Evolutionary conservation across 208 protist species (phyloP).

Genomic region (Naegleria lovaniensis): DNA sequence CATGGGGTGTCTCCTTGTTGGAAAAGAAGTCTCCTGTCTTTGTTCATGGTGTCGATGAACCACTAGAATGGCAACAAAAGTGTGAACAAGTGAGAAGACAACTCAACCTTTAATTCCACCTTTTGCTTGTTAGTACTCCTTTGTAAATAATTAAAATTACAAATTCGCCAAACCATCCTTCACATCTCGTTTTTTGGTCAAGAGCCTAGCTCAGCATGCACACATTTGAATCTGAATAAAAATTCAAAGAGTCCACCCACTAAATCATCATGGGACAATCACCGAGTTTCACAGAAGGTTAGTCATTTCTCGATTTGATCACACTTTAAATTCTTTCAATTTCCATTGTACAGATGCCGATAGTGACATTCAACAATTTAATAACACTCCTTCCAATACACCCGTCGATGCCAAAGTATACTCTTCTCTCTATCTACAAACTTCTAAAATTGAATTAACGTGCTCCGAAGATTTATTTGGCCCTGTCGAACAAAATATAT

Average conservation of each 20-base stretch:
- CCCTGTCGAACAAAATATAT: not conserved
- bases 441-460: not conserved
- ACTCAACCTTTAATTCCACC: not conserved
- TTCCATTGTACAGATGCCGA: no score
- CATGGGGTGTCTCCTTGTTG: not conserved
- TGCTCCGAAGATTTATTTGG: not conserved
- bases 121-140: not conserved
- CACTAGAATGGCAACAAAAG: not conserved
- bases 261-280: not conserved
- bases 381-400: not conserved
- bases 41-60: not conserved
- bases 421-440: not conserved
- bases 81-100: not conserved
- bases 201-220: no score
- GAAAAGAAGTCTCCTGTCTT: not conserved
- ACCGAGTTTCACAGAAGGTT: not conserved
- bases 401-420: not conserved
- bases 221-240: no score
- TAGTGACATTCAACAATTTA: not conserved
- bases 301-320: no score
- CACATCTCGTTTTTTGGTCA: no score
- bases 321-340: no score
- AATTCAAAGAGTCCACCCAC: no score
- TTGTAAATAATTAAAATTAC: constrained; percentile 1
- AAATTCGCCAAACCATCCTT: no score